Evolutionary conservation across 169 alveolate genomes (phyloP), one percentile per base, ranked within the genome.

Genomic region (Eimeria falciformis): DNA sequence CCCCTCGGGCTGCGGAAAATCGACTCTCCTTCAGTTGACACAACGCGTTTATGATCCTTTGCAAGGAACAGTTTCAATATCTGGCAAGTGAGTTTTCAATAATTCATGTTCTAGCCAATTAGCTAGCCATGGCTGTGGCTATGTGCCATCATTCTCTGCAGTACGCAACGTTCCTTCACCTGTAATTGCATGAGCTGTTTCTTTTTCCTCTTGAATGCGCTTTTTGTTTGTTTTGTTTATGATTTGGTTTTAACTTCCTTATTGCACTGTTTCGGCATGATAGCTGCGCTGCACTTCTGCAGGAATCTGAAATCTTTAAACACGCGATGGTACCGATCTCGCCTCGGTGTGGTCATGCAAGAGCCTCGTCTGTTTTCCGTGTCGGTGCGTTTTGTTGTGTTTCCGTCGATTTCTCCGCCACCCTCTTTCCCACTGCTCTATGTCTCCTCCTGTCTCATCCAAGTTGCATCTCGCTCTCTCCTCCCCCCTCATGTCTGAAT

Each of bases 291-390:
- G 73, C 25, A 46, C 17, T 4, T 17, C 46, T 18, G 37, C 58
- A 73, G 85, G 62, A 14, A 23, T 18, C 6, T 73, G 14, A 37
- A 9, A 62, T 40, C 65, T 5, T 7, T 73, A 7, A 40, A 73
- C 62, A 40, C 23, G 27, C 25, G 75, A 5, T 82, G 90, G 90
- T 53, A 27, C 18, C 90, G 90, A 17, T 82, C 90, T 14, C 73
- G 23, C 29, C 6, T 82, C 53, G 90, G 90, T 6, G 75, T 82
- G 5, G 90, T 82, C n/a, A 82, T 21, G 43, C 90, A 82, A 21
- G 90, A 82, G 78, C 90, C 90, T 21, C 43, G 37, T 3, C 75
- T 82, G 53, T 82, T 82, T 25, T 82, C 90, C 12, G 58, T 50
- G 58, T 7, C 58, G 21, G 58, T 14, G 58, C 14, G 21, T 50